Evolutionary conservation across 208 protist genomes (phyloP), one percentile per base, ranked within the genome.

Genomic region (Leishmania guyanensis): DNA sequence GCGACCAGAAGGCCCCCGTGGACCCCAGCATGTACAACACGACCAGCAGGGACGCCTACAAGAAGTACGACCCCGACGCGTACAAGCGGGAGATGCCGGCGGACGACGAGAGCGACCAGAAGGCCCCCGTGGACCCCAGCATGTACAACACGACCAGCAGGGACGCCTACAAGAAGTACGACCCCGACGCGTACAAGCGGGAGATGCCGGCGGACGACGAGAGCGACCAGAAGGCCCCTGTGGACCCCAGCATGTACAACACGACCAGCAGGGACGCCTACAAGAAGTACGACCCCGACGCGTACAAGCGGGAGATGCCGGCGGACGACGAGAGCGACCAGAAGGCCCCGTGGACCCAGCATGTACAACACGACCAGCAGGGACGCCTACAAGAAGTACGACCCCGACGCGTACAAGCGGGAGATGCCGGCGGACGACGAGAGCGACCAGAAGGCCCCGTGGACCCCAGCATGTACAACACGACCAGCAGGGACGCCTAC

Each of bases 21-120:
- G 48, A 48, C 78, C 66, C 68, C 46, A 6, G 2, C 82, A 88
- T 91, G 86, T 95, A 89, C 92, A 89, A 86, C 68, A 92, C 84
- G 1, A 90, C 88, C 22, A 83, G 83, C 62, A 64, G 79, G 56
- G 85, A 92, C 20, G 83, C 46, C 39, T 93, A 89, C 71, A 87
- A 84, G 77, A n/a, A 66, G 29, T 86, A 86, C 70, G 87, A 81
- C 48, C 33, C 71, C 43, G 80, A 83, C 68, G 88, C 83, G 70
- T 94, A 94, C 77, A 36, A 17, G 58, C 69, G 16, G 54, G 85
- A n/a, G 66, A n/a, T 6, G 65, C 54, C 54, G 54, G 17, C 17
- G 54, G 54, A 58, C 17, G 54, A 58, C 0, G 54, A 73, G 29
- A 73, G 83, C 71, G 36, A 73, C 22, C 36, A 68, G 20, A 69